Evolutionary conservation across 1,139 yeast species (phyloP), one percentile per base, ranked within the genome.

Genomic region (Suzukiozyma palmioleophila): DNA sequence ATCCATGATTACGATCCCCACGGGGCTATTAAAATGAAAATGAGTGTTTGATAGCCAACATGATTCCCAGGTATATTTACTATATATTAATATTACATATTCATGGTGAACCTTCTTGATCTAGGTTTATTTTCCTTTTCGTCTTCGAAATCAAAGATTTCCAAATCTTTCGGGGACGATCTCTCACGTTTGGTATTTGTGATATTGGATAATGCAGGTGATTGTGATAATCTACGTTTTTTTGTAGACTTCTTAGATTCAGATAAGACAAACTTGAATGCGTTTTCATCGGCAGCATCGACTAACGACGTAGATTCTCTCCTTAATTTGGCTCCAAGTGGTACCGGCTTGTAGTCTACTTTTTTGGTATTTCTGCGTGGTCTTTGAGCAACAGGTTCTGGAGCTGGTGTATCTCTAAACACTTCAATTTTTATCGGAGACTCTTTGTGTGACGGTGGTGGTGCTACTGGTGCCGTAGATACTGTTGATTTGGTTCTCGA

Each of bases 21-120:
- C 57, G 76, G 80, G 4, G 80, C 81, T 43, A 90, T 92, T 50
- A 87, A 84, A 51, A 92, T 92, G 99, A 87, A 64, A 75, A 77
- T 77, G 83, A 77, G 82, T 60, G 82, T 77, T 36, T 76, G 57
- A 13, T 28, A 13, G 4, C 24, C 39, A 39, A 13, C 13, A 8
- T 30, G 10, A 27, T 29, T 18, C 6, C 11, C 7, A 3, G 15
- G 10, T 11, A 27, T 28, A 21, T 29, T 37, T 27, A 39, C 28
- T 33, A 39, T 39, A 43, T 14, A 18, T 18, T 18, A 18, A 18
- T 18, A 18, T 18, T 18, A 18, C 22, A 18, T 18, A 18, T 18
- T 28, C 31, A 28, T 38, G 15, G 42, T 43, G 29, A 47, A 39
- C 31, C 46, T 48, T 22, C 35, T 42, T 40, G 4, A 11, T 14